Evolutionary conservation across 106 monocot genomes (phyloP).

Genomic region (Chionographis japonica): DNA sequence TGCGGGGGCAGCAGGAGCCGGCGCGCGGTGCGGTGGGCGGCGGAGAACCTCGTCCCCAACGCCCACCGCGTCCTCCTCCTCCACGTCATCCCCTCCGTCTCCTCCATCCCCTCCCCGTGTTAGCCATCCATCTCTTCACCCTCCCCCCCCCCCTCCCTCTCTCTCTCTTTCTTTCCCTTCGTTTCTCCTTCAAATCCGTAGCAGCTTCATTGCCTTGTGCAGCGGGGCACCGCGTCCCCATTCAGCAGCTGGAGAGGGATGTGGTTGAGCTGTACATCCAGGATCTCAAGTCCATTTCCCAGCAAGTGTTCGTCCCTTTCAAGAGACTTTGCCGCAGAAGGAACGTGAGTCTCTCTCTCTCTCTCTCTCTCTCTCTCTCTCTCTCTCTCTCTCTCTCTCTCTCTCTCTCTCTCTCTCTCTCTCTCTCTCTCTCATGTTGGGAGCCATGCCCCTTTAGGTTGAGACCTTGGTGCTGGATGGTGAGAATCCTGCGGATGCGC

Average conservation of each 20-base stretch:
- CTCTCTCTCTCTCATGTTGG: background rate
- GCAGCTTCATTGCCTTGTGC: background rate
- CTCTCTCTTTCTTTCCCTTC: background rate
- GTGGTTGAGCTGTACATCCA: constrained; percentile 44
- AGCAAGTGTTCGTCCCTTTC: constrained; percentile 23
- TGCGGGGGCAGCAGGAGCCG: constrained; percentile 25
- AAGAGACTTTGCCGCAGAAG: constrained; percentile 22
- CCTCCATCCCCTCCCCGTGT: constrained; percentile 33
- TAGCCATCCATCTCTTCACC: background rate
- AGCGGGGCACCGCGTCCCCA: constrained; percentile 34
- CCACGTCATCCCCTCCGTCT: constrained; percentile 50
- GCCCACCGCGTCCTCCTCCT: constrained; percentile 35
- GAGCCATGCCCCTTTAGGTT: constrained; percentile 18
- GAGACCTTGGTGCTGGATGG: constrained; percentile 52
- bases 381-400: background rate
- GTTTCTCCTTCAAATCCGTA: too few species aligned
- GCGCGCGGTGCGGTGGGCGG: constrained; percentile 39
- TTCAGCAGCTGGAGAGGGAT: constrained; percentile 30
- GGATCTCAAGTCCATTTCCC: constrained; percentile 25
- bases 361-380: background rate
- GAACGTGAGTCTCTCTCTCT: constrained; percentile 30
- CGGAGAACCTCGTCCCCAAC: constrained; percentile 24
- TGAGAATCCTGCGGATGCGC: constrained; percentile 18
- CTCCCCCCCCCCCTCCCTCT: background rate
- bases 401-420: background rate